These are phyloP conservation scores for Rhizopus arrhizus DNA, from an alignment of 371 early-diverging fungal species.

Conservation along the genomic window DNA sequence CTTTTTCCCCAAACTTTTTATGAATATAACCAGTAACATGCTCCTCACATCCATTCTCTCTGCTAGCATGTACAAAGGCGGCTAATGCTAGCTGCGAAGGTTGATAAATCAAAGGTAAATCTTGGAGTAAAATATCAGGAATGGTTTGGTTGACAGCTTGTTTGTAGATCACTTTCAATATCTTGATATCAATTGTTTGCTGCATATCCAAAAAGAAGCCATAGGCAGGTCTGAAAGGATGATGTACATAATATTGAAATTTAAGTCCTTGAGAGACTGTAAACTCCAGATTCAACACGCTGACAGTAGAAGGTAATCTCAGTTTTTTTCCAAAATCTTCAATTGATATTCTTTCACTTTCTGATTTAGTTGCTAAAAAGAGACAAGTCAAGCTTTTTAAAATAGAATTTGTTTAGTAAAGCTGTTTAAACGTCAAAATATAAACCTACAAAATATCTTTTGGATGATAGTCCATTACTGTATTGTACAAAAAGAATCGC, in stretches of 20 bases:
- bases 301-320: conserved; percentile 32
- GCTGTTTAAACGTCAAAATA: no score
- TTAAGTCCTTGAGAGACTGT: conserved; percentile 78
- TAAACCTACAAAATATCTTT: conserved; percentile 72
- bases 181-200: conserved; percentile 37
- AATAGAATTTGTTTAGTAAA: neutral
- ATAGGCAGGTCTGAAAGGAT: conserved; percentile 81
- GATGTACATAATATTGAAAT: conserved; percentile 84
- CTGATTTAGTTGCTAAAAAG: conserved; percentile 87
- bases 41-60: conserved; percentile 52
- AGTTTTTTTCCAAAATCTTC: conserved; percentile 68
- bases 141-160: conserved; percentile 47
- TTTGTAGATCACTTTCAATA: conserved; percentile 63
- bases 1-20: conserved; percentile 38
- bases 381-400: conserved; percentile 72
- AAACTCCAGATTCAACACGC: conserved; percentile 72
- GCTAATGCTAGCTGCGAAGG: conserved; percentile 88
- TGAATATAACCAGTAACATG: conserved; percentile 34
- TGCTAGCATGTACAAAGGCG: conserved; percentile 70
- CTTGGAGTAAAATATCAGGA: conserved; percentile 68
- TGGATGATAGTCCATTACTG: conserved; percentile 89
- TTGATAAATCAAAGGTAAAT: conserved; percentile 77
- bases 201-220: conserved; percentile 87
- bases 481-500: conserved; percentile 85
- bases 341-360: conserved; percentile 75